These are phyloP conservation scores for Salix suchowensis DNA, from an alignment of 345 rosid genomes.

Conservation along the genomic window DNA sequence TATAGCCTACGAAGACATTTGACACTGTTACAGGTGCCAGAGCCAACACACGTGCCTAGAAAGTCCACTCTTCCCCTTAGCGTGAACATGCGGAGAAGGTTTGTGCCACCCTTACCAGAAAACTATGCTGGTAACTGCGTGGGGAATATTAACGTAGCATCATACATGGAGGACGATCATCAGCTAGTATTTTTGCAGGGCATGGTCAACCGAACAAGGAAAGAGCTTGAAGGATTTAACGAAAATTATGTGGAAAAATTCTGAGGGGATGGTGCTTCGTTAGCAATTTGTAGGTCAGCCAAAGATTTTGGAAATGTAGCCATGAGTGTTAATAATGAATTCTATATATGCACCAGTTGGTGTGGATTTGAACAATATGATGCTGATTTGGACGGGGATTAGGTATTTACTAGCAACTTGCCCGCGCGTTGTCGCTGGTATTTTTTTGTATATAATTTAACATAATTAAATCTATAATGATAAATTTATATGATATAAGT, in stretches of 20 bases:
- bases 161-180: not conserved
- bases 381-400: constrained; percentile 17
- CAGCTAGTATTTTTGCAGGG: not conserved
- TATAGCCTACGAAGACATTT: too few relatives aligned
- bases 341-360: constrained; percentile 11
- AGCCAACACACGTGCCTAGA: too few relatives aligned
- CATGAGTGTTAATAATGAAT: not conserved
- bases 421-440: too few relatives aligned
- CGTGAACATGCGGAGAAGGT: constrained; percentile 10
- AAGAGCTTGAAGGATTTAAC: not conserved
- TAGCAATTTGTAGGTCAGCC: not conserved
- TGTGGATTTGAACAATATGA: not conserved
- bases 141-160: not conserved
- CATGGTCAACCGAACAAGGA: constrained; percentile 1
- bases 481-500: too few relatives aligned
- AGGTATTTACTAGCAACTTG: too few relatives aligned
- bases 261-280: not conserved
- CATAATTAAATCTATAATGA: too few relatives aligned
- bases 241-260: not conserved
- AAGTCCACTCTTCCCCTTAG: not conserved
- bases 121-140: constrained; percentile 9
- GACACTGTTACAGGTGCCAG: too few relatives aligned
- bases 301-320: not conserved
- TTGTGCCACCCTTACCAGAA: constrained; percentile 3
- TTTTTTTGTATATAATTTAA: too few relatives aligned